Conservation (phyloP, 1,284 basidiomycete genomes). For the Porogramme epimiltina region DNA sequence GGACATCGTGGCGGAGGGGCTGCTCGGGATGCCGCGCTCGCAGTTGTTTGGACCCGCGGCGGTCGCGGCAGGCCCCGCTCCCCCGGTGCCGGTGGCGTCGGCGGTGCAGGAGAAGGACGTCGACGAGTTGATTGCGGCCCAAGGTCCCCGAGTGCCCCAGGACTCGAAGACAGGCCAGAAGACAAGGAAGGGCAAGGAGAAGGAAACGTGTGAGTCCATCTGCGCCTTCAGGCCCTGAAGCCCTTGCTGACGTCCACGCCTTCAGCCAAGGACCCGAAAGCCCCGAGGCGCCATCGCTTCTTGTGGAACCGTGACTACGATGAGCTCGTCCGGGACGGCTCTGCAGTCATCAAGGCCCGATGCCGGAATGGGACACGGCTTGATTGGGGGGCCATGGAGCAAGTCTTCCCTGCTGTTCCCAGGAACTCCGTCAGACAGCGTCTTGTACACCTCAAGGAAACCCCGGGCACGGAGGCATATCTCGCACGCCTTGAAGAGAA, state of each 20-base stretch:
- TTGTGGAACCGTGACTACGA: slow-evolving; percentile 87
- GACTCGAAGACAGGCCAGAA: slow-evolving; percentile 31
- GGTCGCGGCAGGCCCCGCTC: slow-evolving; percentile 7
- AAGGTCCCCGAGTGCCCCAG: slow-evolving; percentile 46
- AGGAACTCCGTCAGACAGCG: slow-evolving; percentile 70
- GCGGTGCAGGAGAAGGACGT: slow-evolving; percentile 55
- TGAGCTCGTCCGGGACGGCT: slow-evolving; percentile 83
- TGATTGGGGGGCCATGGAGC: slow-evolving; percentile 72
- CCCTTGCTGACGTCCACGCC: not conserved
- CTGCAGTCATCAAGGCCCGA: slow-evolving; percentile 80
- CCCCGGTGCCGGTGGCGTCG: slow-evolving; percentile 38
- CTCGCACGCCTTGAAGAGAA: slow-evolving; percentile 78
- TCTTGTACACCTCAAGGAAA: slow-evolving; percentile 57
- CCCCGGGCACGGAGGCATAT: slow-evolving; percentile 73
- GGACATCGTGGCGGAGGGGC: slow-evolving; percentile 46
- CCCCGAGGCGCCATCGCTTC: slow-evolving; percentile 56
- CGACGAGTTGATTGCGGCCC: slow-evolving; percentile 54
- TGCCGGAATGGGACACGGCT: slow-evolving; percentile 61
- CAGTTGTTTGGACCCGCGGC: slow-evolving; percentile 22
- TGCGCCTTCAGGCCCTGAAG: not conserved
- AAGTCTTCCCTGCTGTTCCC: slow-evolving; percentile 76
- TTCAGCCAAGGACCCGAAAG: slow-evolving; percentile 7
- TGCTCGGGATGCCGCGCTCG: slow-evolving; percentile 32
- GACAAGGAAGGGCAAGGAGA: slow-evolving; percentile 42
- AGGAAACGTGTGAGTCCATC: slow-evolving; percentile 22